phyloP scores from a whole-genome alignment of 306 rosid genomes.

The Vigna trinervia region DNA sequence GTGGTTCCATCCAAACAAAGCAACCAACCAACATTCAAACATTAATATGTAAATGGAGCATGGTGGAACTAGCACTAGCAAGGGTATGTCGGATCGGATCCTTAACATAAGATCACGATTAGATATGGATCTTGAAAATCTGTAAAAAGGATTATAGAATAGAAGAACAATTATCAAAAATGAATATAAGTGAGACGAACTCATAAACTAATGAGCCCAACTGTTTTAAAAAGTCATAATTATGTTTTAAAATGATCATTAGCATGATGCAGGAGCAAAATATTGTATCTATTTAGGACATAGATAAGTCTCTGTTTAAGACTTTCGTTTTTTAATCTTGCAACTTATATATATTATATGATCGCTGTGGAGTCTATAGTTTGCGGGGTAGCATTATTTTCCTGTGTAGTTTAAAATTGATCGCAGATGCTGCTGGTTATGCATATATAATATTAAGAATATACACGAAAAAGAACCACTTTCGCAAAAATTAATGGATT shows the following conservation, averaged over 20 bases:
- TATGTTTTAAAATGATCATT: no score
- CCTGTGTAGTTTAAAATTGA: background rate
- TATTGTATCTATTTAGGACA: no score
- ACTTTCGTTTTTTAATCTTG: conserved; percentile 27
- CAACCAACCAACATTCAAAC: conserved; percentile 27
- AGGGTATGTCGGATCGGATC: background rate
- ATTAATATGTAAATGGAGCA: conserved; percentile 3
- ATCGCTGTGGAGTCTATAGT: background rate
- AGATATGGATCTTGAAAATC: no score
- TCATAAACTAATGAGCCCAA: no score
- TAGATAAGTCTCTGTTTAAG: background rate
- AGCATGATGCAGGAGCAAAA: no score
- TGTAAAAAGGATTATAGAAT: no score
- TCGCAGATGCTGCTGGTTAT: background rate
- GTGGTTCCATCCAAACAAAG: conserved; percentile 37
- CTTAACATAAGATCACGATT: background rate
- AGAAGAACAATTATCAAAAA: no score
- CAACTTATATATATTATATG: background rate
- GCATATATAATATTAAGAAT: background rate
- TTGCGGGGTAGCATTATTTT: conserved; percentile 17
- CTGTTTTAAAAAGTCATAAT: no score
- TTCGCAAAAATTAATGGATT: background rate
- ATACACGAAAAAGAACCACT: background rate
- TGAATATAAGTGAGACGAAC: no score
- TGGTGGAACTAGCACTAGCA: conserved; percentile 52